Base-by-base conservation (phyloP, 495 filamentous ascomycete genomes). In the Talaromyces stipitatus region DNA sequence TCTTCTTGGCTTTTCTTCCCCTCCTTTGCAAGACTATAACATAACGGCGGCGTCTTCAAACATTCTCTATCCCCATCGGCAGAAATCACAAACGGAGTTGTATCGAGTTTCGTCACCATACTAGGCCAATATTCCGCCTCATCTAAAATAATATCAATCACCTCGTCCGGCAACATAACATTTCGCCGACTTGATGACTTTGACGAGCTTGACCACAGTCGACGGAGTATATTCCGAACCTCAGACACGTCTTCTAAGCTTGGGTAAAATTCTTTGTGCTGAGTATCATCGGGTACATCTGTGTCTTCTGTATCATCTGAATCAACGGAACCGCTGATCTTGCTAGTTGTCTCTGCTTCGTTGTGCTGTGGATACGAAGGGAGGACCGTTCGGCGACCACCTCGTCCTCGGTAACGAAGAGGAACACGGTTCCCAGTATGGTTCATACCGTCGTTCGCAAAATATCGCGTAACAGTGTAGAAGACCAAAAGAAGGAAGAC, bases 51-150 rank as follows among this genome's bases (percentile, higher is more conserved):
- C 2, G 75, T 76, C 41, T 65, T 70, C 11, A 75, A 48, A 23
- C 76, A 38, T 45, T 68, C 69, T 26, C 68, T 68, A 61, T 77
- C 75, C 8, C 66, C 59, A 57, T 78, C 75, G 47, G 71, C 62
- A 3, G 60, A 54, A 10, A 72, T 67, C 2, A 62, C 62, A 6
- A 72, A 74, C 4, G 54, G 54, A n/a, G 46, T 53, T 22, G 43
- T 58, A 4, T 58, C 38, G 7, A 57, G 28, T 20, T 24, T 52
- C 4, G 67, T 64, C 3, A 72, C 67, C 0, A 76, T 73, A 54
- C 79, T 76, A 0, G 81, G 78, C 87, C 87, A 91, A 63, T 90
- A 90, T 66, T 89, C 86, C 20, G 86, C 86, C 36, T 70, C 66
- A 62, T 89, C 87, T 53, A 88, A 62, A 30, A 91, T 82, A 51